phyloP scores from a whole-genome alignment of 257 asterid species.

The Handroanthus guayacan region DNA sequence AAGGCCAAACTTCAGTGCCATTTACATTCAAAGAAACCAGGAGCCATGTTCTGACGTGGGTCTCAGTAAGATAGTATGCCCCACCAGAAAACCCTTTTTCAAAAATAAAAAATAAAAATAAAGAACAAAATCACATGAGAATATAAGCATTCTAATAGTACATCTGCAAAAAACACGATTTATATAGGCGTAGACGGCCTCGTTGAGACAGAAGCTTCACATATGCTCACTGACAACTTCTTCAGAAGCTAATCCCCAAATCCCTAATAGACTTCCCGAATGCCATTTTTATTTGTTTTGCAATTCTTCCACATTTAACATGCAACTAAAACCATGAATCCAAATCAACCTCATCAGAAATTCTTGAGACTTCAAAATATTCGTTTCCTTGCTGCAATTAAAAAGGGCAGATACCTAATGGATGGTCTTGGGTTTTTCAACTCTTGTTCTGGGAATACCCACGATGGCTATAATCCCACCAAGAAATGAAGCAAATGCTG shows the following conservation, averaged over 20 bases:
- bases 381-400: background rate
- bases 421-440: constrained; percentile 52
- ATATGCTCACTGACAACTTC: background rate
- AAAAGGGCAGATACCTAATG: constrained; percentile 18
- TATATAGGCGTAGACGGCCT: background rate
- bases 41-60: background rate
- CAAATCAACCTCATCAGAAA: background rate
- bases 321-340: constrained; percentile 11
- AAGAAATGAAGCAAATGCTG: constrained; percentile 59
- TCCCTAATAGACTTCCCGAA: background rate
- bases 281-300: background rate
- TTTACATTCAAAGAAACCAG: background rate
- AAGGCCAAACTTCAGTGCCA: background rate
- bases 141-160: constrained; percentile 3
- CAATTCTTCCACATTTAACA: background rate
- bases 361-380: background rate
- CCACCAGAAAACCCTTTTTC: background rate
- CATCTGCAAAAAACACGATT: constrained; percentile 11
- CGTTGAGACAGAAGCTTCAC: constrained; percentile 3
- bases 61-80: background rate
- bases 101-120: no score
- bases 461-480: constrained; percentile 75
- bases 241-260: background rate
- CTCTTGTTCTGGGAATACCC: constrained; percentile 77
- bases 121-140: background rate